These are phyloP conservation scores for Poa pratensis DNA, from an alignment of 176 grass and related monocot genomes.

Conservation along the genomic window DNA sequence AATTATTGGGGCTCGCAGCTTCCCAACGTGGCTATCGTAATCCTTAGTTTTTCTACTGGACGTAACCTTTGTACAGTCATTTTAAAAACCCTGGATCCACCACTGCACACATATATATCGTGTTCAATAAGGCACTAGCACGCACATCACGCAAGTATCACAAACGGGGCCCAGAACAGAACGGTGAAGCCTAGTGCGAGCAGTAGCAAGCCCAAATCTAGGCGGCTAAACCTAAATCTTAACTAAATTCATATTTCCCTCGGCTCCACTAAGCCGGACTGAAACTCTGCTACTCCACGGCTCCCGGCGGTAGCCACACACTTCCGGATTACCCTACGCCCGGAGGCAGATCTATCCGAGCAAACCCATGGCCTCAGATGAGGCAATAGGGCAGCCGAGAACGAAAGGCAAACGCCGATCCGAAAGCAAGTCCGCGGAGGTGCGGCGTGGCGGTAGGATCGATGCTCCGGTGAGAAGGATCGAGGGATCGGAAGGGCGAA, in stretches of 20 bases:
- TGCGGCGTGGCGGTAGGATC: slow-evolving; percentile 26
- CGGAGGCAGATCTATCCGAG: slow-evolving; percentile 33
- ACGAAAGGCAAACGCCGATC: background rate
- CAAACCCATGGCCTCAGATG: background rate
- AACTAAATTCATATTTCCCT: slow-evolving; percentile 33
- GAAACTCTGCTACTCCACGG: background rate
- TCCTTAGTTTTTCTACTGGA: background rate
- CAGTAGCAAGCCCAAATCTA: background rate
- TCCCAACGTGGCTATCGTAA: background rate
- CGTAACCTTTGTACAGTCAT: background rate
- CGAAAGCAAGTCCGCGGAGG: background rate
- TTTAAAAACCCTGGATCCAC: slow-evolving; percentile 5
- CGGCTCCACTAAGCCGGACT: background rate
- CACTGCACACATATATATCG: background rate
- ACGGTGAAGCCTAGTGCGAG: background rate
- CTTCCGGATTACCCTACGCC: background rate
- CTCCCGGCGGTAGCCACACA: background rate
- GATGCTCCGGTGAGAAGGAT: background rate
- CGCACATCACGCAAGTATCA: background rate
- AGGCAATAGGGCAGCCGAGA: background rate
- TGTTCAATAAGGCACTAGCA: background rate
- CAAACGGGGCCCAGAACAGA: background rate
- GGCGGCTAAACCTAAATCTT: slow-evolving; percentile 40
- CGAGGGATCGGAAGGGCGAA: background rate
- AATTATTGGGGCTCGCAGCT: background rate